Percentiles rank a stretch among this genome's conserved stretches.
Evolutionary conservation across 1,284 basidiomycete genomes (phyloP).

Genomic region (Rhodotorula sp.): DNA sequence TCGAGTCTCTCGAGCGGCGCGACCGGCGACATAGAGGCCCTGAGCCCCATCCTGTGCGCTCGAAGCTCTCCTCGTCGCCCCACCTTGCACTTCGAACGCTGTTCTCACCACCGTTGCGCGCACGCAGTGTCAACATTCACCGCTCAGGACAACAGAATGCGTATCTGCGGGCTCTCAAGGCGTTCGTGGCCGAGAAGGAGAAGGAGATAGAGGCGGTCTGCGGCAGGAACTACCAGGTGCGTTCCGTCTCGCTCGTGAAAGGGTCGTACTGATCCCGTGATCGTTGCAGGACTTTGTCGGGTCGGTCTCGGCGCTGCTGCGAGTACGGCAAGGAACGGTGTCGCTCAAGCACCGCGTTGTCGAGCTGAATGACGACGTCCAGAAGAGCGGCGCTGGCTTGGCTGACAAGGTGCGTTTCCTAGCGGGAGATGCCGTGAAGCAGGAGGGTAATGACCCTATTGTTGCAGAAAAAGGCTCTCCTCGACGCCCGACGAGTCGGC

Average conservation of each 20-base stretch:
- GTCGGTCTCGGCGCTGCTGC: slow-evolving; percentile 91
- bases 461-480: slow-evolving; percentile 70
- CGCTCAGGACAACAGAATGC: slow-evolving; percentile 84
- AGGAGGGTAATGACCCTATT: background rate
- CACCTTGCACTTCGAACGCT: slow-evolving; percentile 45
- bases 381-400: slow-evolving; percentile 69
- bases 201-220: slow-evolving; percentile 94
- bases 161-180: slow-evolving; percentile 80
- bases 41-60: slow-evolving; percentile 73
- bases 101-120: background rate
- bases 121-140: slow-evolving; percentile 59
- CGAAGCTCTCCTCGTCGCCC: background rate
- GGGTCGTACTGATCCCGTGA: background rate
- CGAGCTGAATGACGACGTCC: slow-evolving; percentile 59
- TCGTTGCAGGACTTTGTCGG: slow-evolving; percentile 75
- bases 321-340: slow-evolving; percentile 72
- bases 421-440: background rate
- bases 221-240: slow-evolving; percentile 82
- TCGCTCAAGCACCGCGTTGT: slow-evolving; percentile 56
- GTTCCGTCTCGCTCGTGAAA: slow-evolving; percentile 6
- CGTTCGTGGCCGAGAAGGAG: slow-evolving; percentile 88
- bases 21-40: slow-evolving; percentile 68
- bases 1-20: slow-evolving; percentile 52
- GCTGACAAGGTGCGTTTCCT: slow-evolving; percentile 65
- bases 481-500: slow-evolving; percentile 88